Conservation (phyloP, 768 basidiomycete species). For the Termitomyces sp. region DNA sequence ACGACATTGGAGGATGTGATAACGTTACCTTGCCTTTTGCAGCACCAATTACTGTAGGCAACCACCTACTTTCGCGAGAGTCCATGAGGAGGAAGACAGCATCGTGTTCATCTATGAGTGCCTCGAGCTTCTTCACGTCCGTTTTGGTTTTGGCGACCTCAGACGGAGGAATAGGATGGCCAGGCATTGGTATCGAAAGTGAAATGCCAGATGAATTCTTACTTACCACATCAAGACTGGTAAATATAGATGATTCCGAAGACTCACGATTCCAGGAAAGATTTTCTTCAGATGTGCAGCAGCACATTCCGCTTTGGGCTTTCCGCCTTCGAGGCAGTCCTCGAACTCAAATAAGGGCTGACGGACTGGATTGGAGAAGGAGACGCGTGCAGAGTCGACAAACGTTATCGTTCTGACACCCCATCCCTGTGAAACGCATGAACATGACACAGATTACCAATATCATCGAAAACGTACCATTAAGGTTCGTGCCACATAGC, state of each 20-base stretch:
- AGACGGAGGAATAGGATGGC: conserved; percentile 72
- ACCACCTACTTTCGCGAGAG: conserved; percentile 95
- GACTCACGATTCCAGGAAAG: conserved; percentile 86
- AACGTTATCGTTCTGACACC: conserved; percentile 92
- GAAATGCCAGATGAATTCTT: conserved; percentile 81
- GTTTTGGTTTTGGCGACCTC: conserved; percentile 54
- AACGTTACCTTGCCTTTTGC: conserved; percentile 76
- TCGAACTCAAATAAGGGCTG: conserved; percentile 96
- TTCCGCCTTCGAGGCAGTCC: conserved; percentile 90
- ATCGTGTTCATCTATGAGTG: conserved; percentile 82
- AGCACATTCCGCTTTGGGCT: conserved; percentile 90
- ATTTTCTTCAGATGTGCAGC: conserved; percentile 83
- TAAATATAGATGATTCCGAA: neutral
- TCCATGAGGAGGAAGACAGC: conserved; percentile 95
- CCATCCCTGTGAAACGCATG: conserved; percentile 66
- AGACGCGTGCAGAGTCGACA: conserved; percentile 87
- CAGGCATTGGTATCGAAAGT: conserved; percentile 94
- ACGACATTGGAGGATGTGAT: neutral
- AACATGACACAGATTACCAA: neutral
- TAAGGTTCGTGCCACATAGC: conserved; percentile 88
- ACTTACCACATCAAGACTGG: neutral
- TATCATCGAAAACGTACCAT: conserved; percentile 54
- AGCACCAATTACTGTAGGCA: conserved; percentile 86
- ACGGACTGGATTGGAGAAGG: conserved; percentile 96
- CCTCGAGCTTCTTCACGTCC: conserved; percentile 73